Conservation (phyloP, 2,329 filamentous ascomycete species). For the Talaromyces marneffei region DNA sequence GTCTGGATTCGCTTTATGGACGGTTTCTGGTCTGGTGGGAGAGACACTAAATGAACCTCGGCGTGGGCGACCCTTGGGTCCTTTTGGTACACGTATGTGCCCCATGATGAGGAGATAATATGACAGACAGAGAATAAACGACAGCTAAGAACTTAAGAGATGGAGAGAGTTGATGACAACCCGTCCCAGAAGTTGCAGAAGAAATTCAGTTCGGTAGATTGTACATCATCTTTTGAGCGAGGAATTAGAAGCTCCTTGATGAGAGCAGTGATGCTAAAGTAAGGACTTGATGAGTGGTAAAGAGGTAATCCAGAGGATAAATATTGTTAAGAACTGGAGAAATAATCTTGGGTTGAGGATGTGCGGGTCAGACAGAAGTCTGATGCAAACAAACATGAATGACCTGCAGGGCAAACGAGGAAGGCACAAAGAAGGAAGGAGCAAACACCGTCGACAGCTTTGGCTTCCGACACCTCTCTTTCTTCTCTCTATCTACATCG, state of each 20-base stretch:
- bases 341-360: not conserved
- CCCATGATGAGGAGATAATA: not conserved
- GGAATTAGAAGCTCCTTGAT: not conserved
- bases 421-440: not conserved
- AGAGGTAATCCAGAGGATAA: not conserved
- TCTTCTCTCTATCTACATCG: not conserved
- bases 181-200: not conserved
- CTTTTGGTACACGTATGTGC: not conserved
- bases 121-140: not conserved
- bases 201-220: not conserved
- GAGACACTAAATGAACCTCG: not conserved
- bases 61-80: not conserved
- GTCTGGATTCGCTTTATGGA: slow-evolving; percentile 22
- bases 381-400: too few relatives aligned
- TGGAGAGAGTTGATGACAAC: too few relatives aligned
- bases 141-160: not conserved
- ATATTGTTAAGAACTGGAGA: not conserved
- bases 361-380: not conserved
- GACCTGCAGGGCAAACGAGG: not conserved
- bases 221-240: not conserved
- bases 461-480: not conserved
- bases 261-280: not conserved
- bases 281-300: not conserved
- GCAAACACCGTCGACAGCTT: not conserved
- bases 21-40: not conserved